Evolutionary conservation across 192 early-diverging fungal species (phyloP), one percentile per base, ranked within the genome.

Genomic region (Geranomyces variabilis): DNA sequence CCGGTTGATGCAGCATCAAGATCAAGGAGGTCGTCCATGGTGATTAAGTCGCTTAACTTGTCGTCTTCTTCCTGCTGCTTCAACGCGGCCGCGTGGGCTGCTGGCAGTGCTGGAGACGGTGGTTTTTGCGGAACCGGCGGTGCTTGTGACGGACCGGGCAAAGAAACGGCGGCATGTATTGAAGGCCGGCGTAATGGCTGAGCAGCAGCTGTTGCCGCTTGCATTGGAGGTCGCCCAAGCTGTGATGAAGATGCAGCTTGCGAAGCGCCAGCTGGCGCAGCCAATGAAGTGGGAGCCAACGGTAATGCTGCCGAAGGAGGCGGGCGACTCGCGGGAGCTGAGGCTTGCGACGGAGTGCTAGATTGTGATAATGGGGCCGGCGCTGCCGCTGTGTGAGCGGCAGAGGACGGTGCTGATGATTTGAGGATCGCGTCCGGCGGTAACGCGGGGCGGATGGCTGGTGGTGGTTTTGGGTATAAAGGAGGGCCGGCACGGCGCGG

Each of bases 1-100:
- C 36, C 36, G 5, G 36, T 41, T 41, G 36, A 41, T 10, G 43
- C 19, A 3, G 63, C 29, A 48, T 69, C 67, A 10, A 53, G 51
- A 36, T 72, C 61, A 47, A 72, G 31, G 24, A 72, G 61, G 31
- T 72, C 70, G 28, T 72, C 70, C 29, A 72, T 30, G 28, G 70
- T 63, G 29, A 72, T 72, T 8, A 21, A 5, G 15, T 53, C 51
- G 51, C 24, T 26, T 3, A 26, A 7, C 51, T 53, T 26, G n/a
- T 53, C 51, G n/a, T 53, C 51, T 53, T 53, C 51, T 53, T 53
- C 51, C 15, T n/a, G 51, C 19, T n/a, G 51, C 17, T n/a, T 53
- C 19, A 26, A n/a, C 3, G 17, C 7, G n/a, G 51, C 24, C 19
- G 4, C n/a, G 24, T 15, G 51, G 2, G 51, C n/a, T 53, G 7